A percentile compares a stretch with the other conserved stretches of the same genome.
Evolutionary conservation across 495 filamentous ascomycete genomes (phyloP).

Genomic region (Penicillium paxilli): DNA sequence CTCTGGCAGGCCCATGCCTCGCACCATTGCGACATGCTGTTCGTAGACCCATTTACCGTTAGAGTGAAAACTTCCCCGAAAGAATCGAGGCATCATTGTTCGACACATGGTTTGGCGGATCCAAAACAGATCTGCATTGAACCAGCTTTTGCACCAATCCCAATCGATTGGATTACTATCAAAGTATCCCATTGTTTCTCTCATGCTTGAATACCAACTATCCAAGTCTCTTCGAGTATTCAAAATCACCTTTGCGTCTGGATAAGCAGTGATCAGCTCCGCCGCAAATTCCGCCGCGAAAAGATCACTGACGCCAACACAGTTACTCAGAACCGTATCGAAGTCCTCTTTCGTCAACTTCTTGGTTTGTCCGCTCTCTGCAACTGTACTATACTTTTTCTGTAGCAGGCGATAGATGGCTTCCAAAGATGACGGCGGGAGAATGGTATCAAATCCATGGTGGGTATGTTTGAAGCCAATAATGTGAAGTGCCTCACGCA

Average conservation of each 20-base stretch:
- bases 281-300: slow-evolving; percentile 50
- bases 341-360: slow-evolving; percentile 38
- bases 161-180: slow-evolving; percentile 5
- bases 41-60: slow-evolving; percentile 15
- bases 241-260: slow-evolving; percentile 58
- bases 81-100: slow-evolving; percentile 13
- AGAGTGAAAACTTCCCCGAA: slow-evolving; percentile 5
- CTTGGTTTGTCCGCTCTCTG: background rate
- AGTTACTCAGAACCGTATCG: slow-evolving; percentile 44
- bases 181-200: slow-evolving; percentile 2
- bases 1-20: slow-evolving; percentile 21
- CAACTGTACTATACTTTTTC: slow-evolving; percentile 18
- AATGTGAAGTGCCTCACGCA: slow-evolving; percentile 26
- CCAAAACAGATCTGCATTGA: slow-evolving; percentile 18
- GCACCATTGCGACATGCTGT: slow-evolving; percentile 11
- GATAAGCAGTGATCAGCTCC: slow-evolving; percentile 58
- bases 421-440: slow-evolving; percentile 15
- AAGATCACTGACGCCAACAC: slow-evolving; percentile 54
- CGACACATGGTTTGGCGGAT: slow-evolving; percentile 11
- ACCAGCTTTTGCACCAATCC: slow-evolving; percentile 16
- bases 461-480: slow-evolving; percentile 23
- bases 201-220: slow-evolving; percentile 35
- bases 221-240: slow-evolving; percentile 47
- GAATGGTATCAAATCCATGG: slow-evolving; percentile 26
- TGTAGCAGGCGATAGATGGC: slow-evolving; percentile 14